Evolutionary conservation across 129 eudicot genomes (phyloP).

Genomic region (Centaurea solstitialis): DNA sequence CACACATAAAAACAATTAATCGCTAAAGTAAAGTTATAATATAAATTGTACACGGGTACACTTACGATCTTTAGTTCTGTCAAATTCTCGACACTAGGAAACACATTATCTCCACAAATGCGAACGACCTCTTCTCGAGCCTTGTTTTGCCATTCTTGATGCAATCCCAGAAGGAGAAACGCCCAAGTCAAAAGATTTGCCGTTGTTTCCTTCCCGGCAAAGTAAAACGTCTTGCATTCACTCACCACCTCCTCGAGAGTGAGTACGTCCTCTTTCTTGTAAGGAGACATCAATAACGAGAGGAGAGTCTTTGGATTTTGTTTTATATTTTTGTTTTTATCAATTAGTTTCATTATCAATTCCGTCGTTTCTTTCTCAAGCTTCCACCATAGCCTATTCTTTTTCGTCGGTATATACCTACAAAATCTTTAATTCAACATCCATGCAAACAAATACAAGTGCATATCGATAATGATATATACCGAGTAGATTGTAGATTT

Average conservation of each 20-base stretch:
- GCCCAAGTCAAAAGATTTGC: slow-evolving; percentile 48
- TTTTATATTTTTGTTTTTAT: slow-evolving; percentile 26
- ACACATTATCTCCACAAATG: slow-evolving; percentile 26
- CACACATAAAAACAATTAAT: background rate
- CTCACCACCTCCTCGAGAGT: slow-evolving; percentile 40
- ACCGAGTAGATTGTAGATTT: too few species aligned
- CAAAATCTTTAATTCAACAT: background rate
- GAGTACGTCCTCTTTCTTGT: slow-evolving; percentile 43
- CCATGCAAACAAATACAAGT: background rate
- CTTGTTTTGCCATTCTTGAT: slow-evolving; percentile 60
- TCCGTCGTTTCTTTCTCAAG: slow-evolving; percentile 68
- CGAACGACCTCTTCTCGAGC: slow-evolving; percentile 44
- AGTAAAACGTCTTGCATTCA: slow-evolving; percentile 60
- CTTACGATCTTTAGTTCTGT: slow-evolving; percentile 44
- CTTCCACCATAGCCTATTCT: slow-evolving; percentile 59
- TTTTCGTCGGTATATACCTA: slow-evolving; percentile 88
- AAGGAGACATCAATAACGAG: slow-evolving; percentile 50
- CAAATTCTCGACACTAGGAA: slow-evolving; percentile 35
- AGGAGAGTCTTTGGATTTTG: slow-evolving; percentile 49
- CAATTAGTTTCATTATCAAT: slow-evolving; percentile 46
- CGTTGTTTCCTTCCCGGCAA: slow-evolving; percentile 61
- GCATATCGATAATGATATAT: background rate
- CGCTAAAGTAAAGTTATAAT: too few species aligned
- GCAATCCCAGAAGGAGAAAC: slow-evolving; percentile 44
- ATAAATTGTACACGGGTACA: background rate